Percentiles rank a stretch among this genome's conserved stretches.
Conservation (phyloP, 768 basidiomycete species). For the Pleurotus platypus region DNA sequence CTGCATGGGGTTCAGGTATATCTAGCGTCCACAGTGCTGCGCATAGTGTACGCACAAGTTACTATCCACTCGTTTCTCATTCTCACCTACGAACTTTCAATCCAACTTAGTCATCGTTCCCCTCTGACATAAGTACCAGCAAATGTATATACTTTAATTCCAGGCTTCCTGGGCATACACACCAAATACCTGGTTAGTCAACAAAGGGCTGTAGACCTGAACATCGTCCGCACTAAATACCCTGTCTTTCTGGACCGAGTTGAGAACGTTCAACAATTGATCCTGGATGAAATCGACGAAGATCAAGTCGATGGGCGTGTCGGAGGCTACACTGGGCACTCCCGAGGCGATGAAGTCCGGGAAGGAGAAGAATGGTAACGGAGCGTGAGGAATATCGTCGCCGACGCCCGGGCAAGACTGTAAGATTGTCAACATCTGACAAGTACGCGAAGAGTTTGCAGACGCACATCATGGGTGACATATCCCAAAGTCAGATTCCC, state of each 20-base stretch:
- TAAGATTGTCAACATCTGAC: background rate
- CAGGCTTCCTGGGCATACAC: slow-evolving; percentile 49
- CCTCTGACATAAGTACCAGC: background rate
- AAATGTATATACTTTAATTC: slow-evolving; percentile 28
- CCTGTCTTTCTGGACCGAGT: slow-evolving; percentile 46
- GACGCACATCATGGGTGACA: slow-evolving; percentile 64
- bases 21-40: too few species aligned
- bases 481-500: slow-evolving; percentile 66
- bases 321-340: slow-evolving; percentile 44
- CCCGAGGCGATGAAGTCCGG: slow-evolving; percentile 61
- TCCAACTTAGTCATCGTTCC: too few species aligned
- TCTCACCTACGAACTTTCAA: too few species aligned
- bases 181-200: slow-evolving; percentile 50
- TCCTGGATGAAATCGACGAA: slow-evolving; percentile 68
- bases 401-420: slow-evolving; percentile 72
- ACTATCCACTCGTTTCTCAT: too few species aligned
- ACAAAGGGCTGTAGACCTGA: slow-evolving; percentile 46
- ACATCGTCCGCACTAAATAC: slow-evolving; percentile 53
- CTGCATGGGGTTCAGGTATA: too few species aligned
- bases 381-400: slow-evolving; percentile 66
- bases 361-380: slow-evolving; percentile 49
- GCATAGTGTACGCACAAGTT: too few species aligned
- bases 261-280: slow-evolving; percentile 51
- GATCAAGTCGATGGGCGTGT: slow-evolving; percentile 64
- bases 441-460: background rate